These are phyloP conservation scores for Delonix regia DNA, from an alignment of 306 rosid genomes.

Conservation along the genomic window DNA sequence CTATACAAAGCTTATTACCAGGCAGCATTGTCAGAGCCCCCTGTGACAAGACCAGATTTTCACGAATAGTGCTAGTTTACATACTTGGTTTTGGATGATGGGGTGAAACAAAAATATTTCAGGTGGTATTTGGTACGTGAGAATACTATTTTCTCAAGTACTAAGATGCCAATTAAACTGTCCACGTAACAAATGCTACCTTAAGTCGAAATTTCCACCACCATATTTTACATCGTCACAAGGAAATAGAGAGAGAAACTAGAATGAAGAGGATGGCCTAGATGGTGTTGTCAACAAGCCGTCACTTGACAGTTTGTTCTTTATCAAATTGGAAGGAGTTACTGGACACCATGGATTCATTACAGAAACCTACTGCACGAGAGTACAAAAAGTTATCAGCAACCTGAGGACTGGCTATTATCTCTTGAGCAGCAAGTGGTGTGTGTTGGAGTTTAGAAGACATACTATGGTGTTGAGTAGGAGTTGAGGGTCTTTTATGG, in stretches of 20 bases:
- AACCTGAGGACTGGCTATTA: constrained; percentile 48
- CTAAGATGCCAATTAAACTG: not conserved
- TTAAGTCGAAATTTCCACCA: constrained; percentile 38
- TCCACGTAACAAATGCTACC: not conserved
- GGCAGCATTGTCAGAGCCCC: constrained; percentile 18
- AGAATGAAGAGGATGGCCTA: constrained; percentile 18
- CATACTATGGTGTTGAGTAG: constrained; percentile 48
- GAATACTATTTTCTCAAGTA: not conserved
- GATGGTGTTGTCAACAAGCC: constrained; percentile 11
- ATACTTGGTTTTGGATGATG: constrained; percentile 24
- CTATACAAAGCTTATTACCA: not conserved
- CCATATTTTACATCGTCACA: constrained; percentile 40
- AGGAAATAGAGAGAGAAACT: constrained; percentile 1
- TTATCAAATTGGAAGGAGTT: constrained; percentile 42
- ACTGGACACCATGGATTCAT: constrained; percentile 31
- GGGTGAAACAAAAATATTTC: constrained; percentile 34
- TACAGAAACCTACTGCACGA: constrained; percentile 27
- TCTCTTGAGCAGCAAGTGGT: constrained; percentile 46
- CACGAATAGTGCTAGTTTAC: constrained; percentile 25
- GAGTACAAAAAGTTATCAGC: constrained; percentile 28
- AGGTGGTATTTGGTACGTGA: not conserved
- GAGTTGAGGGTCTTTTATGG: constrained; percentile 42
- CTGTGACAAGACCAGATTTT: not conserved
- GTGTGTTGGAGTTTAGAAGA: constrained; percentile 38
- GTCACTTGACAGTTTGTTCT: constrained; percentile 41